These are phyloP conservation scores for Bacterosira constricta DNA, from an alignment of 108 stramenopile genomes.

Conservation along the genomic window DNA sequence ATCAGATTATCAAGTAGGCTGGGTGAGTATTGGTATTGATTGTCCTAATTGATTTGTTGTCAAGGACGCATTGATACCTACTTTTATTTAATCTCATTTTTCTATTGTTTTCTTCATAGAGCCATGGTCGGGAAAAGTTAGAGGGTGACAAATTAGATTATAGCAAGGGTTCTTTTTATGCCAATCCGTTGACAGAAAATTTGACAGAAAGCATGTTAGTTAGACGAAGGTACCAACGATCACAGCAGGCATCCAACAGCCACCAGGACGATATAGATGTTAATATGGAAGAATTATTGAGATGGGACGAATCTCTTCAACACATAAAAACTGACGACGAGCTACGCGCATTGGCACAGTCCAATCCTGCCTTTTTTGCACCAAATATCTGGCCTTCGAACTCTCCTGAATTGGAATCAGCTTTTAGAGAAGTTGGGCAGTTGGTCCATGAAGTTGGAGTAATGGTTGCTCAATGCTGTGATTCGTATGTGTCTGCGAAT, in stretches of 20 bases:
- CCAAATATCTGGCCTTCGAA: constrained; percentile 85
- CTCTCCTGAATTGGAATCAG: constrained; percentile 76
- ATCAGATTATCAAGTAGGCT: constrained; percentile 85
- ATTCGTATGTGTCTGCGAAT: constrained; percentile 58
- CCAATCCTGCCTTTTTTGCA: constrained; percentile 69
- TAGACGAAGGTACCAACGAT: constrained; percentile 13
- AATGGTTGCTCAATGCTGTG: constrained; percentile 82
- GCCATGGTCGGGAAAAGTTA: constrained; percentile 93
- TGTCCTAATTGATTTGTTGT: not conserved
- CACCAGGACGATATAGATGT: not conserved
- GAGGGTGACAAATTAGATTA: constrained; percentile 75
- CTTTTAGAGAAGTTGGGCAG: constrained; percentile 75
- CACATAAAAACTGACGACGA: constrained; percentile 31
- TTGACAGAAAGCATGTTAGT: constrained; percentile 44
- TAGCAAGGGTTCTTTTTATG: constrained; percentile 93
- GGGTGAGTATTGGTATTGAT: constrained; percentile 21
- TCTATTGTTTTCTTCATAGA: constrained; percentile 44
- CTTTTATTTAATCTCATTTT: not conserved
- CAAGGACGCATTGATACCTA: too few relatives aligned
- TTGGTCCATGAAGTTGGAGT: constrained; percentile 75
- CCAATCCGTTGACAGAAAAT: constrained; percentile 87
- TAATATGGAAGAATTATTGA: constrained; percentile 10
- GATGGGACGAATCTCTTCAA: constrained; percentile 40
- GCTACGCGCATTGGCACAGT: constrained; percentile 22
- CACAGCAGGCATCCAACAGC: not conserved